phyloP scores from a whole-genome alignment of 116 monocot species.

The Papilionanthe hybrid region DNA sequence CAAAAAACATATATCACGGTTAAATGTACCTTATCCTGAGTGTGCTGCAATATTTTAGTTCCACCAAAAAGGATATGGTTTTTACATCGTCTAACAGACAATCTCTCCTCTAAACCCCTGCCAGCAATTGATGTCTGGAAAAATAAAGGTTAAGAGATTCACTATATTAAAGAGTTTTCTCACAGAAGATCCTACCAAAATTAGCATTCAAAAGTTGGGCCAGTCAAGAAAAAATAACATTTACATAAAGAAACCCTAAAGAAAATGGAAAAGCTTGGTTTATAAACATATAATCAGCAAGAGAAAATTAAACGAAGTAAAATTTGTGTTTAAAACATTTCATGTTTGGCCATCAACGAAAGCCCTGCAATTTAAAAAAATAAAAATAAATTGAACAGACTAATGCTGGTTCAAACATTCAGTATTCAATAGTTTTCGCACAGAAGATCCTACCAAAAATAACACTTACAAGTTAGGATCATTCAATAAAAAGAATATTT shows the following conservation, averaged over 20 bases:
- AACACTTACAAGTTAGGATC: not conserved
- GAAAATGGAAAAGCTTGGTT: not conserved
- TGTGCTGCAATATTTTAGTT: conserved; percentile 96
- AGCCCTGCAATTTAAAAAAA: too few relatives aligned
- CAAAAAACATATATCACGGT: not conserved
- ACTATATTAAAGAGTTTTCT: conserved; percentile 1
- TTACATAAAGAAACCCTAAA: not conserved
- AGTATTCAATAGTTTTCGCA: not conserved
- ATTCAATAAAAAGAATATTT: not conserved
- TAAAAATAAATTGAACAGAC: too few relatives aligned
- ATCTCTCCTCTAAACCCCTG: conserved; percentile 49
- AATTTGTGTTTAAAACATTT: not conserved
- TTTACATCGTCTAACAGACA: conserved; percentile 84
- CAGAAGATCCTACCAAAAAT: conserved; percentile 5
- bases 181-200: not conserved
- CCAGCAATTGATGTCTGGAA: conserved; percentile 65
- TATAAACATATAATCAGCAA: not conserved
- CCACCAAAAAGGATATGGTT: conserved; percentile 94
- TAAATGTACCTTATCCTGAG: conserved; percentile 78
- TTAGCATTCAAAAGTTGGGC: not conserved
- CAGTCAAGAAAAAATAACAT: not conserved
- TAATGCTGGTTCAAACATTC: not conserved
- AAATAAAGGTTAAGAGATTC: conserved; percentile 4
- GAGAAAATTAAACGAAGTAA: not conserved
- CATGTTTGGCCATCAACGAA: not conserved